Evolutionary conservation across 495 filamentous ascomycete species (phyloP).

Genomic region (Trichoderma gamsii): DNA sequence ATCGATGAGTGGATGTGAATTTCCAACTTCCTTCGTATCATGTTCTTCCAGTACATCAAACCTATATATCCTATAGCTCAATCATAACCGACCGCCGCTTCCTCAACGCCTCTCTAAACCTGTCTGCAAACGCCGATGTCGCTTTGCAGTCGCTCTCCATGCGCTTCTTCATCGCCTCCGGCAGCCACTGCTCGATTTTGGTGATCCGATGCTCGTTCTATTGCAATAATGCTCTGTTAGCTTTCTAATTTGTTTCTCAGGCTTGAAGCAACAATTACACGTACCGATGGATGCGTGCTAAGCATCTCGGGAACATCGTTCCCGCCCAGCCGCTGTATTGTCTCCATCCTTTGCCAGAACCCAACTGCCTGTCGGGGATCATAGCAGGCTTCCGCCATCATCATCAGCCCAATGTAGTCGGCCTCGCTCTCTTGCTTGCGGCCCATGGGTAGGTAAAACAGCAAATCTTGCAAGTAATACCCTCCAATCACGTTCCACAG

Average conservation of each 20-base stretch:
- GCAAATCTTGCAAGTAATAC: slow-evolving; percentile 49
- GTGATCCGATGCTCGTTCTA: slow-evolving; percentile 63
- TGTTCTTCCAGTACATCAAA: neutral
- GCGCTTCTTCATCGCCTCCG: slow-evolving; percentile 49
- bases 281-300: slow-evolving; percentile 78
- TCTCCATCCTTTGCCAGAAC: slow-evolving; percentile 72
- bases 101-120: slow-evolving; percentile 32
- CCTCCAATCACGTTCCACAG: slow-evolving; percentile 28
- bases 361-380: slow-evolving; percentile 65
- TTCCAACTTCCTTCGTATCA: neutral
- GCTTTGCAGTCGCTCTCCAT: slow-evolving; percentile 45
- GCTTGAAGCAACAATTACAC: slow-evolving; percentile 20
- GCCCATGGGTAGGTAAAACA: slow-evolving; percentile 63
- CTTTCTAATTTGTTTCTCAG: neutral
- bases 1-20: too few relatives aligned
- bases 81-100: slow-evolving; percentile 14
- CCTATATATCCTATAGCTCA: neutral
- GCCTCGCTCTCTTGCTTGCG: slow-evolving; percentile 62
- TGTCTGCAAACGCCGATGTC: slow-evolving; percentile 32
- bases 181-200: slow-evolving; percentile 63
- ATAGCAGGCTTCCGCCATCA: slow-evolving; percentile 56
- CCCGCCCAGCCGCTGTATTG: slow-evolving; percentile 32
- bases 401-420: slow-evolving; percentile 80
- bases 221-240: slow-evolving; percentile 17
- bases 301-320: slow-evolving; percentile 64